These are phyloP conservation scores for Dryadomyces quercus-mongolicae DNA, from an alignment of 2,329 filamentous ascomycete genomes.

Conservation along the genomic window DNA sequence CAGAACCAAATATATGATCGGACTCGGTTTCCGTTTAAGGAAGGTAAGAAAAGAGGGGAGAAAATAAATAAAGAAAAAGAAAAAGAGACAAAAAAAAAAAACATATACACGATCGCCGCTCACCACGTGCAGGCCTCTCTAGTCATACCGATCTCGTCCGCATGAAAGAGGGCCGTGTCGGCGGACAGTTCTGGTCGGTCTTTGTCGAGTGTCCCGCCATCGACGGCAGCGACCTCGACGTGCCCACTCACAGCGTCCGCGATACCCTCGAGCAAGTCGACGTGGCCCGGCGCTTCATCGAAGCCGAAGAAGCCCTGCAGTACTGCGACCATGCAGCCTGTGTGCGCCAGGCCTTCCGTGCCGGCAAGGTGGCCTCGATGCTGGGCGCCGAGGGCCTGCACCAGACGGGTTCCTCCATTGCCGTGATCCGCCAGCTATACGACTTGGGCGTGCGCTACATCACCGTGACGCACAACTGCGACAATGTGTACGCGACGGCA, in stretches of 20 bases:
- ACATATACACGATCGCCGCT: too few relatives aligned
- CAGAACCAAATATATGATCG: conserved; percentile 17
- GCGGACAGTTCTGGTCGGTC: conserved; percentile 18
- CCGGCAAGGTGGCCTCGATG: conserved; percentile 22
- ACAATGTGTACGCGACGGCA: conserved; percentile 19
- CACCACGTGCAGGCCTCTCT: background rate
- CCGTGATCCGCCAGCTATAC: conserved; percentile 22
- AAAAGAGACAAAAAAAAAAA: background rate
- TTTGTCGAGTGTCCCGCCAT: conserved; percentile 12
- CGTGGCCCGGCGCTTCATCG: conserved; percentile 18
- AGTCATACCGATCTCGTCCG: conserved; percentile 16
- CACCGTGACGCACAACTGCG: conserved; percentile 23
- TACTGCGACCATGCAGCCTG: conserved; percentile 17
- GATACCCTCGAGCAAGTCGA: conserved; percentile 22
- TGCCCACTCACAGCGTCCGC: conserved; percentile 5
- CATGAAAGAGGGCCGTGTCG: conserved; percentile 18
- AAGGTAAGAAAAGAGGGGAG: background rate
- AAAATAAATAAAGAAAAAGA: background rate
- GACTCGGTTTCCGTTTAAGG: background rate
- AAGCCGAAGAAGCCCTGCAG: conserved; percentile 12
- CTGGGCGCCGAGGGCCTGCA: conserved; percentile 25
- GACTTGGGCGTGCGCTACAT: conserved; percentile 24
- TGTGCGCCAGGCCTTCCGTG: conserved; percentile 17
- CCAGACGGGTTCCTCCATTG: conserved; percentile 21
- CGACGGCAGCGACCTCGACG: background rate